Evolutionary conservation across 2,329 filamentous ascomycete genomes (phyloP).

Genomic region (Nannizziopsis barbatae): DNA sequence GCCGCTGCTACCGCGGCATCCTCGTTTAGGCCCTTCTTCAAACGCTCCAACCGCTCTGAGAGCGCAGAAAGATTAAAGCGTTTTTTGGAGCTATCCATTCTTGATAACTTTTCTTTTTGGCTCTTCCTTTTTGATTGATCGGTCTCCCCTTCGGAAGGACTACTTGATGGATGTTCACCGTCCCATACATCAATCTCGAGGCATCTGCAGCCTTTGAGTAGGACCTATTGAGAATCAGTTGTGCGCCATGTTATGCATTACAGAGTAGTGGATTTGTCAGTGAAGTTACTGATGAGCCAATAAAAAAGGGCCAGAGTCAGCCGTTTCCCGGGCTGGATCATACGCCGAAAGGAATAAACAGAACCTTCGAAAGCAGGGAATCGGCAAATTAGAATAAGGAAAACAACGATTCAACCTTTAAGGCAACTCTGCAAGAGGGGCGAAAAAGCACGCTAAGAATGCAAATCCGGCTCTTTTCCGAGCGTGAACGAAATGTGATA

Average conservation of each 20-base stretch:
- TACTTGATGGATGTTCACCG: slow-evolving; percentile 43
- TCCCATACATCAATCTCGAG: slow-evolving; percentile 96
- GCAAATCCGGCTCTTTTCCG: slow-evolving; percentile 8
- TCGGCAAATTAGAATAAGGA: not conserved
- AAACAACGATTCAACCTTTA: not conserved
- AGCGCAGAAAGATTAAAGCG: slow-evolving; percentile 15
- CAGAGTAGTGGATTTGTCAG: not conserved
- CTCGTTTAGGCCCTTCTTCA: slow-evolving; percentile 4
- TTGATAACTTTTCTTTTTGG: slow-evolving; percentile 16
- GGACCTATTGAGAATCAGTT: slow-evolving; percentile 42
- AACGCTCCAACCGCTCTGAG: slow-evolving; percentile 14
- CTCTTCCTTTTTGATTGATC: slow-evolving; percentile 16
- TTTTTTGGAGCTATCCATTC: slow-evolving; percentile 15
- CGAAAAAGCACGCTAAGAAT: not conserved
- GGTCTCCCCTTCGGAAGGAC: slow-evolving; percentile 28
- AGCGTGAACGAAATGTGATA: slow-evolving; percentile 6
- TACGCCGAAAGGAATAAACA: not conserved
- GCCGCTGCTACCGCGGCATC: slow-evolving; percentile 21
- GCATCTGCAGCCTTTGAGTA: slow-evolving; percentile 69
- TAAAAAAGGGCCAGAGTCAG: not conserved
- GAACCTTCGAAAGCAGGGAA: slow-evolving; percentile 6
- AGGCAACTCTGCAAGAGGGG: not conserved
- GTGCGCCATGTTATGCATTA: not conserved
- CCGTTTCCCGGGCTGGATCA: slow-evolving; percentile 2
- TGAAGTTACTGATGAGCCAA: not conserved